Percentiles rank a stretch among this genome's conserved stretches.
Evolutionary conservation across 2,329 filamentous ascomycete species (phyloP).

Genomic region (Phaeosphaeria sp.): DNA sequence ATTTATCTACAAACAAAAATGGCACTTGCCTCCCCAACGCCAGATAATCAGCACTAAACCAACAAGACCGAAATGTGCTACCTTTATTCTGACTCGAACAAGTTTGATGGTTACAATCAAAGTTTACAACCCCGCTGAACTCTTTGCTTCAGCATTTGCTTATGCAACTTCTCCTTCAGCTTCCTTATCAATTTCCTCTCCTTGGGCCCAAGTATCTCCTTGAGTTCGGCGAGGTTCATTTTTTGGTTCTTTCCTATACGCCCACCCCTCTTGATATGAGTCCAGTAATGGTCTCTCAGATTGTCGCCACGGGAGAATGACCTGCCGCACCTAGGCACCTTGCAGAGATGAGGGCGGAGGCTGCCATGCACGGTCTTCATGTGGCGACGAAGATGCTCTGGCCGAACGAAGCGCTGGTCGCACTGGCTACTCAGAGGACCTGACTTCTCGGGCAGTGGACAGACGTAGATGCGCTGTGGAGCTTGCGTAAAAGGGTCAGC

Average conservation of each 20-base stretch:
- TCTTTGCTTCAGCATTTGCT: background rate
- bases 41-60: background rate
- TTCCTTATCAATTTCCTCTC: conserved; percentile 18
- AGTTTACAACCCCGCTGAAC: background rate
- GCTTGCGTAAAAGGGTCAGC: conserved; percentile 3
- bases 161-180: conserved; percentile 17
- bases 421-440: conserved; percentile 7
- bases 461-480: conserved; percentile 16
- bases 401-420: conserved; percentile 16
- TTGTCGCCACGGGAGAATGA: conserved; percentile 32
- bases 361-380: conserved; percentile 22
- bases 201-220: conserved; percentile 20
- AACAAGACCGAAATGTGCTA: background rate
- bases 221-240: conserved; percentile 20
- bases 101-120: background rate
- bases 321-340: conserved; percentile 17
- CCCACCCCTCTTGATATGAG: conserved; percentile 26
- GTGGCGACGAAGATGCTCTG: conserved; percentile 34
- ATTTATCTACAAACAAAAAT: background rate
- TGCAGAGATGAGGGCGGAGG: conserved; percentile 11
- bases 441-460: background rate
- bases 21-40: conserved; percentile 5
- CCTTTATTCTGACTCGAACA: background rate
- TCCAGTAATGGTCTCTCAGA: conserved; percentile 32
- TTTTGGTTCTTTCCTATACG: conserved; percentile 25